Conservation (phyloP, 108 stramenopile genomes). For the Skeletonema grethae region DNA sequence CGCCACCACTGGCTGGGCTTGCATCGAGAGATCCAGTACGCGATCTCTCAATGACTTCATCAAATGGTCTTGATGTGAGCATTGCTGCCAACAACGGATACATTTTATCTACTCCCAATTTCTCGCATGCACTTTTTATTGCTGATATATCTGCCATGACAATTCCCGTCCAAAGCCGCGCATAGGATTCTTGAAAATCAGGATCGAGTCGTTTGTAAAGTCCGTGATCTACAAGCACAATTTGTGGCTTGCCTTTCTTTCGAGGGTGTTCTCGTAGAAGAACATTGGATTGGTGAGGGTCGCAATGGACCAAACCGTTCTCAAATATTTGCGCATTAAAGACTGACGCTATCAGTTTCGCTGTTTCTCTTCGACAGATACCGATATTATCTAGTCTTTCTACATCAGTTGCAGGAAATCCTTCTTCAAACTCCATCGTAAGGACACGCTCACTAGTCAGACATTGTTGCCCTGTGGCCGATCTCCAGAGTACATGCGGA, state of each 20-base stretch:
- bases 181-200: constrained; percentile 81
- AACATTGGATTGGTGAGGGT: constrained; percentile 95
- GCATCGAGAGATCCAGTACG: constrained; percentile 43
- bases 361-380: constrained; percentile 65
- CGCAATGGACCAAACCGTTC: constrained; percentile 84
- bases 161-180: constrained; percentile 82
- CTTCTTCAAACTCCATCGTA: constrained; percentile 95
- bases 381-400: constrained; percentile 65
- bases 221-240: constrained; percentile 95
- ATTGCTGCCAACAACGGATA: constrained; percentile 93
- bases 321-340: constrained; percentile 82
- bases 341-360: constrained; percentile 73
- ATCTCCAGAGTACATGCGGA: constrained; percentile 72
- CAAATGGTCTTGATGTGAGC: constrained; percentile 92
- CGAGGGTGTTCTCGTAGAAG: constrained; percentile 71
- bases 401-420: constrained; percentile 82
- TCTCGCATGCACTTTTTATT: constrained; percentile 73
- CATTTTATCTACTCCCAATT: constrained; percentile 82
- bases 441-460: constrained; percentile 75
- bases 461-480: background rate
- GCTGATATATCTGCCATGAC: constrained; percentile 82
- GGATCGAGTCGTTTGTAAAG: constrained; percentile 79
- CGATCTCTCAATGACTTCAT: constrained; percentile 69
- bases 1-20: constrained; percentile 35
- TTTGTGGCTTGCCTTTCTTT: constrained; percentile 68